phyloP scores from a whole-genome alignment of 2,329 filamentous ascomycete species.

The Xylaria hypoxylon region DNA sequence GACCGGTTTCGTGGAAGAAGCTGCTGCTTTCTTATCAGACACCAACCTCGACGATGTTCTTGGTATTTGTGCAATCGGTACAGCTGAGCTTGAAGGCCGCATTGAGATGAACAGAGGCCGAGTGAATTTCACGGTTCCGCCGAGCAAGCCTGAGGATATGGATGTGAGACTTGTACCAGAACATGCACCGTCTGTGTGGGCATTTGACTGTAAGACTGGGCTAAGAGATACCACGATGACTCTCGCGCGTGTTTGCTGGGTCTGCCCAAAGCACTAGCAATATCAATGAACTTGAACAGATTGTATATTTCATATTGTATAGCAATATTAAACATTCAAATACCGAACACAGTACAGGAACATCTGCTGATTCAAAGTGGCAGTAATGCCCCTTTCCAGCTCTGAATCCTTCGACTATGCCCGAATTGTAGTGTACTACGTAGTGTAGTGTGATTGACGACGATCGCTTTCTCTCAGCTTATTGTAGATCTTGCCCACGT shows the following conservation, averaged over 20 bases:
- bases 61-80: slow-evolving; percentile 29
- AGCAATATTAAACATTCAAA: no score
- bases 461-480: neutral
- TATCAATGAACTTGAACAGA: neutral
- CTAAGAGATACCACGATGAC: slow-evolving; percentile 30
- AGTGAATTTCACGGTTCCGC: slow-evolving; percentile 30
- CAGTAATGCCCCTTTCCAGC: no score
- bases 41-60: slow-evolving; percentile 28
- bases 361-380: neutral
- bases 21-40: slow-evolving; percentile 23
- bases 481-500: neutral
- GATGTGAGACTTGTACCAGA: slow-evolving; percentile 30
- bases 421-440: no score
- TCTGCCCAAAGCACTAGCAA: slow-evolving; percentile 26
- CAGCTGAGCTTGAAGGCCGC: slow-evolving; percentile 28
- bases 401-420: neutral
- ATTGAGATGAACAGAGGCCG: slow-evolving; percentile 34
- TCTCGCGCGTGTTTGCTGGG: slow-evolving; percentile 30
- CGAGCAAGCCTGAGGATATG: slow-evolving; percentile 33
- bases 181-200: slow-evolving; percentile 32
- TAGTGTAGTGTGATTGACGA: neutral
- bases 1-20: slow-evolving; percentile 23
- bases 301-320: no score
- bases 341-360: no score
- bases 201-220: slow-evolving; percentile 32